Evolutionary conservation across 495 filamentous ascomycete species (phyloP), one percentile per base, ranked within the genome.

Genomic region (Aspergillus affinis): DNA sequence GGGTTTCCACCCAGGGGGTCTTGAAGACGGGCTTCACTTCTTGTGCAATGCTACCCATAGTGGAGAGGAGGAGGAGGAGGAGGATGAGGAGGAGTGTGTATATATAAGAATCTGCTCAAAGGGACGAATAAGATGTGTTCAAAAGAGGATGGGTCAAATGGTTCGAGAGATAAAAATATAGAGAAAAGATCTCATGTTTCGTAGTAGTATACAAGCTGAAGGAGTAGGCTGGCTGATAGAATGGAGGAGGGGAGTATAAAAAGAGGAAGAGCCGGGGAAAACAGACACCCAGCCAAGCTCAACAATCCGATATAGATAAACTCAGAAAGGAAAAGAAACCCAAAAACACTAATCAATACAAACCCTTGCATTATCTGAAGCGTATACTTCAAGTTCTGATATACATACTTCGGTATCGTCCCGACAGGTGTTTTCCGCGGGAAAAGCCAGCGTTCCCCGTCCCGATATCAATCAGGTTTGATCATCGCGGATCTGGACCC

Each of bases 1-100:
- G 90, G 13, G 90, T 93, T 63, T 85, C 77, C 56, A 87, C 82
- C 87, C 86, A 91, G 56, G 88, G 89, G 48, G 69, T 76, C 55
- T 75, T 72, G 67, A 71, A 69, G 58, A 52, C n/a, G 32, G 59
- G 21, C 46, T 56, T 57, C 6, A 47, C 49, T 52, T 54, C 48
- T 13, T 45, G 61, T 54, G 65, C 57, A 57, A 71, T 65, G 70
- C 65, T 75, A 26, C 71, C 73, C 72, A 72, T 74, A 15, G 45
- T 58, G 27, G 17, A n/a, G 20, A 51, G 20, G 32, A 36, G 45
- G 23, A 36, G 46, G 20, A 26, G 23, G 26, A 27, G 20, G 50
- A 26, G 21, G 26, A 36, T n/a, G n/a, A n/a, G 26, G 8, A 18
- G 30, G 27, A 18, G 48, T 30, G 10, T 29, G 26, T 59, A 23